A percentile compares a stretch with the other conserved stretches of the same genome.
Conservation (phyloP, 78 protist species). For the Andalucia godoyi region DNA sequence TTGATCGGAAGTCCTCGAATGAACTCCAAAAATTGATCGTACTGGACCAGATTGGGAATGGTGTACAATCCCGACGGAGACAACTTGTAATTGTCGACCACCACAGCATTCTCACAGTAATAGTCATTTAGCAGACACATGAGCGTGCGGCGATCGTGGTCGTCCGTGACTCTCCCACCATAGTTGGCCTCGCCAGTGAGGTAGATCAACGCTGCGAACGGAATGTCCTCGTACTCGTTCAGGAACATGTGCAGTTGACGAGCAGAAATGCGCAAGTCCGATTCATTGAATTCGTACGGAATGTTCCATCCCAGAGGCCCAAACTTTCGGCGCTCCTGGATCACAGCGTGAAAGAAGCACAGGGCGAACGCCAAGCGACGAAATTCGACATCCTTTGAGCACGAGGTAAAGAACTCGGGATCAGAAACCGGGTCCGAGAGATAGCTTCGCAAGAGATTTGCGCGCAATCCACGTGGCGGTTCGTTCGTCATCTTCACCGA, state of each 20-base stretch:
- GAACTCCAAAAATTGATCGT: slow-evolving; percentile 1
- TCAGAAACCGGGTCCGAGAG: slow-evolving; percentile 6
- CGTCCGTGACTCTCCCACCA: slow-evolving; percentile 75
- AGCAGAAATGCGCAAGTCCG: slow-evolving; percentile 26
- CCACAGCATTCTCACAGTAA: neutral
- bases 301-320: slow-evolving; percentile 61
- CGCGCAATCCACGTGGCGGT: slow-evolving; percentile 65
- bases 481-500: slow-evolving; percentile 66
- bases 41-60: neutral
- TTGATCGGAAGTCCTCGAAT: neutral
- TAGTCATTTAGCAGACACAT: neutral
- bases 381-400: neutral
- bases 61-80: slow-evolving; percentile 33
- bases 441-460: slow-evolving; percentile 36
- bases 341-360: slow-evolving; percentile 48
- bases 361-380: slow-evolving; percentile 34
- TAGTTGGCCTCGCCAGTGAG: slow-evolving; percentile 36
- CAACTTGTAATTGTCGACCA: slow-evolving; percentile 14
- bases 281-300: slow-evolving; percentile 52
- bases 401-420: slow-evolving; percentile 6
- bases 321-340: slow-evolving; percentile 47
- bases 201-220: slow-evolving; percentile 30
- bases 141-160: slow-evolving; percentile 41
- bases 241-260: slow-evolving; percentile 27
- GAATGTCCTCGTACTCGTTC: slow-evolving; percentile 28